Conservation (phyloP, 148 eudicot genomes). For the Vaccinium macrocarpon region DNA sequence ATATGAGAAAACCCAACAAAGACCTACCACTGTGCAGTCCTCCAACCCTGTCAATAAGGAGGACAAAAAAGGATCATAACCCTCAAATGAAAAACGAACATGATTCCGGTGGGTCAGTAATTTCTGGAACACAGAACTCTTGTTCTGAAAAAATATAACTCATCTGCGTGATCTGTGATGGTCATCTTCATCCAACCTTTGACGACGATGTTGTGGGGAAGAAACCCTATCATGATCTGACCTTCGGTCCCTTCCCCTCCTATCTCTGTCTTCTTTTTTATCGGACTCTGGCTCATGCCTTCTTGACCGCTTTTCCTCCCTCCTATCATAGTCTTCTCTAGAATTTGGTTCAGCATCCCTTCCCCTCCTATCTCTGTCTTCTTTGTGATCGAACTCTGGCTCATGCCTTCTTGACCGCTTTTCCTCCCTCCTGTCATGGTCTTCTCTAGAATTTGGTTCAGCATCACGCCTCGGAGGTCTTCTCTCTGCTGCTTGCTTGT, state of each 20-base stretch:
- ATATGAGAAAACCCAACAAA: too few relatives aligned
- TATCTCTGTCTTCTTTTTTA: slow-evolving; percentile 34
- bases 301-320: slow-evolving; percentile 54
- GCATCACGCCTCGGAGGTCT: slow-evolving; percentile 37
- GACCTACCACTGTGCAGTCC: too few relatives aligned
- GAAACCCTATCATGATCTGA: slow-evolving; percentile 45
- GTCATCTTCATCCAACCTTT: slow-evolving; percentile 31
- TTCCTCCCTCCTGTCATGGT: slow-evolving; percentile 49
- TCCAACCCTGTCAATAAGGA: neutral
- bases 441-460: slow-evolving; percentile 42
- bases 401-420: slow-evolving; percentile 46
- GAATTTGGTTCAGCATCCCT: slow-evolving; percentile 38
- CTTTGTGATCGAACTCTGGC: slow-evolving; percentile 33
- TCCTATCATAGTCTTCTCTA: slow-evolving; percentile 44
- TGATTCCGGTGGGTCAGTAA: neutral
- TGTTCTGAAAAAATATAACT: neutral
- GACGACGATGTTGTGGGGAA: slow-evolving; percentile 29
- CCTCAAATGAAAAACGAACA: neutral
- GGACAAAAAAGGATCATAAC: neutral
- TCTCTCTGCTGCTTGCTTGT: slow-evolving; percentile 28
- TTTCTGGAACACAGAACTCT: neutral
- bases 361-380: slow-evolving; percentile 30
- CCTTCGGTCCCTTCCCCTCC: slow-evolving; percentile 30
- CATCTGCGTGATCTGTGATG: slow-evolving; percentile 9
- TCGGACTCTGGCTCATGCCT: slow-evolving; percentile 34